Evolutionary conservation across 176 grass and related monocot species (phyloP).

Genomic region (Triticum aestivum): DNA sequence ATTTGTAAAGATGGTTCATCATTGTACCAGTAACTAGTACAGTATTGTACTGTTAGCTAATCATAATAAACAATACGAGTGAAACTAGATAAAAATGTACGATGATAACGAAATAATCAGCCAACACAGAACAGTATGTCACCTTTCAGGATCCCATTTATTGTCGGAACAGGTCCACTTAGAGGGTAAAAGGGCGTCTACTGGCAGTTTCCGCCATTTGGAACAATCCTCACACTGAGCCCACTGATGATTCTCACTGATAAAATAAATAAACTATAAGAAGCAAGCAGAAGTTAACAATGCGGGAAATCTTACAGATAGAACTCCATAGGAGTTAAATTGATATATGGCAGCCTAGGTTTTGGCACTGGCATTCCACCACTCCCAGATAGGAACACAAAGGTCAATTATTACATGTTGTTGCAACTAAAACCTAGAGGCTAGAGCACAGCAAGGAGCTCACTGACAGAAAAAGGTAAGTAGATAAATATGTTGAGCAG

Average conservation of each 20-base stretch:
- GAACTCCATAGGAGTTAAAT: background rate
- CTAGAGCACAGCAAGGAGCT: background rate
- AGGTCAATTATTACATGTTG: background rate
- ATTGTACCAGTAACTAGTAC: background rate
- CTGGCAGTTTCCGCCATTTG: constrained; percentile 92
- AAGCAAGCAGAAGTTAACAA: background rate
- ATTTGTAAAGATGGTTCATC: constrained; percentile 12
- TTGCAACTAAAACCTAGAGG: background rate
- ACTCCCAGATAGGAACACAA: background rate
- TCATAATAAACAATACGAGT: background rate
- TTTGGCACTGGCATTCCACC: constrained; percentile 3
- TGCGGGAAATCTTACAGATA: background rate
- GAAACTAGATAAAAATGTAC: background rate
- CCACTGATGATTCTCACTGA: constrained; percentile 85
- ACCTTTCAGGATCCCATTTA: constrained; percentile 90
- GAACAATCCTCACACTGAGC: constrained; percentile 89
- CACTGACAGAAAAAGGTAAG: background rate
- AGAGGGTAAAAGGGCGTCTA: constrained; percentile 70
- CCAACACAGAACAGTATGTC: background rate
- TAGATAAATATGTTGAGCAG: constrained; percentile 2
- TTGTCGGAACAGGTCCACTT: constrained; percentile 91
- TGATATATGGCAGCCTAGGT: constrained; percentile 1
- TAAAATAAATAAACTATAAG: constrained; percentile 28
- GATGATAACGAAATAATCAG: constrained; percentile 14
- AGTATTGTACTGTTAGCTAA: background rate